phyloP scores from a whole-genome alignment of 2,329 filamentous ascomycete species.

The Fusarium luffae region DNA sequence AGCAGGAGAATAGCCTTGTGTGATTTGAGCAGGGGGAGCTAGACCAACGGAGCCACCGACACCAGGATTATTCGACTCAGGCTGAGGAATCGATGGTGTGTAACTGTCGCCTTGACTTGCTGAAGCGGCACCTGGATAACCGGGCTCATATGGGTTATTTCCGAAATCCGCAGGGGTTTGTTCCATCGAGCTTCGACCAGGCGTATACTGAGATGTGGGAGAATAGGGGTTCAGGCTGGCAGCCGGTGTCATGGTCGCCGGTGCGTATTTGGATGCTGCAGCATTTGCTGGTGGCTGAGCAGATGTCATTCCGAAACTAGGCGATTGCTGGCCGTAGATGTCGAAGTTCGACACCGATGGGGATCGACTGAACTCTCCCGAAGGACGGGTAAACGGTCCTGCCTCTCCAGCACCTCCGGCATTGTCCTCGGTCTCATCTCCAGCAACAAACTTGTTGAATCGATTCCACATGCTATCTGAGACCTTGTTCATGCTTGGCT shows the following conservation, averaged over 20 bases:
- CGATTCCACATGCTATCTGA: constrained; percentile 89
- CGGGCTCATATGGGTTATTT: constrained; percentile 53
- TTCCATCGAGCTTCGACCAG: constrained; percentile 48
- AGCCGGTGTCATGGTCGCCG: constrained; percentile 35
- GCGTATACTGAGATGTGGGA: constrained; percentile 63
- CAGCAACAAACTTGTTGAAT: constrained; percentile 96
- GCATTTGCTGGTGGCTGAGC: constrained; percentile 51
- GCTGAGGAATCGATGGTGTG: constrained; percentile 28
- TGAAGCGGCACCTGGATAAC: constrained; percentile 33
- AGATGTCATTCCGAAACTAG: constrained; percentile 46
- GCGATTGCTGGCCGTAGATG: constrained; percentile 70
- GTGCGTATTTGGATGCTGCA: constrained; percentile 55
- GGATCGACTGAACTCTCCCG: constrained; percentile 78
- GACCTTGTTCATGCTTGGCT: constrained; percentile 95
- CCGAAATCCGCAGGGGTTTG: constrained; percentile 48
- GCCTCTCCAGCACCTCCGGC: constrained; percentile 72
- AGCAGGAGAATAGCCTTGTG: constrained; percentile 28
- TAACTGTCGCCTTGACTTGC: constrained; percentile 35
- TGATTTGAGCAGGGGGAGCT: constrained; percentile 44
- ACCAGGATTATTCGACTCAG: constrained; percentile 23
- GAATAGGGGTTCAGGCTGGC: constrained; percentile 46
- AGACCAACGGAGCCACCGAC: constrained; percentile 25
- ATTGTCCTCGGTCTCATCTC: constrained; percentile 86
- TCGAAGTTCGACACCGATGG: constrained; percentile 79
- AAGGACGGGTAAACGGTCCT: constrained; percentile 85